A percentile compares a stretch with the other conserved stretches of the same genome.
phyloP scores from a whole-genome alignment of 768 basidiomycete species.

The Galerina sulciceps region DNA sequence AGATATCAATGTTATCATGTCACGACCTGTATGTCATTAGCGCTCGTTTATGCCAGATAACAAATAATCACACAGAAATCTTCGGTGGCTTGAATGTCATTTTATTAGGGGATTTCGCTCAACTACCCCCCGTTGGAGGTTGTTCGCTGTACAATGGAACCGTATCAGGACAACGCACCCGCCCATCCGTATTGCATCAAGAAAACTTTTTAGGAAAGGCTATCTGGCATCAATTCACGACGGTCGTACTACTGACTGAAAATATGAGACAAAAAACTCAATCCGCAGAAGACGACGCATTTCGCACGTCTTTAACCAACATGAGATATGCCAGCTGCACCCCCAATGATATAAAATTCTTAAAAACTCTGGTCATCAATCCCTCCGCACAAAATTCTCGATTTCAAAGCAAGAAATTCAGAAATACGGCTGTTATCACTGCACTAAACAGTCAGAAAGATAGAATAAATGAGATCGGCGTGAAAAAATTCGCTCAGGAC shows the following conservation, averaged over 20 bases:
- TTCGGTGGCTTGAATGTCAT: background rate
- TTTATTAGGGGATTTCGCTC: conserved; percentile 40
- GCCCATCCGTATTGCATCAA: background rate
- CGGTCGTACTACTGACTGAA: too few species aligned
- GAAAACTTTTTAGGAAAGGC: background rate
- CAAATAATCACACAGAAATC: background rate
- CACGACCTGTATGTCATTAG: conserved; percentile 34
- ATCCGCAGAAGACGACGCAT: too few species aligned
- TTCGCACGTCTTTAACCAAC: too few species aligned
- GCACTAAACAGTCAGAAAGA: conserved; percentile 31
- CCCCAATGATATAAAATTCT: conserved; percentile 30
- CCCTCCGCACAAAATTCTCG: conserved; percentile 1
- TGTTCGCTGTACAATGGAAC: conserved; percentile 10
- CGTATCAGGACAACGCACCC: background rate
- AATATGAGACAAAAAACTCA: too few species aligned
- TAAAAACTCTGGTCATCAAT: conserved; percentile 23
- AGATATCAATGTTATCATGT: conserved; percentile 42
- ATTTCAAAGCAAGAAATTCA: conserved; percentile 15
- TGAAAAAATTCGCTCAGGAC: background rate
- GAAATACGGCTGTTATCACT: conserved; percentile 38
- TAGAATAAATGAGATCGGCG: conserved; percentile 28
- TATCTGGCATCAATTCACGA: too few species aligned
- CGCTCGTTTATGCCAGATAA: conserved; percentile 31
- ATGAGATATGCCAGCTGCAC: conserved; percentile 25
- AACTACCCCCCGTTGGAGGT: conserved; percentile 27